phyloP scores from a whole-genome alignment of 352 stramenopile genomes.

The Phytophthora meadii region DNA sequence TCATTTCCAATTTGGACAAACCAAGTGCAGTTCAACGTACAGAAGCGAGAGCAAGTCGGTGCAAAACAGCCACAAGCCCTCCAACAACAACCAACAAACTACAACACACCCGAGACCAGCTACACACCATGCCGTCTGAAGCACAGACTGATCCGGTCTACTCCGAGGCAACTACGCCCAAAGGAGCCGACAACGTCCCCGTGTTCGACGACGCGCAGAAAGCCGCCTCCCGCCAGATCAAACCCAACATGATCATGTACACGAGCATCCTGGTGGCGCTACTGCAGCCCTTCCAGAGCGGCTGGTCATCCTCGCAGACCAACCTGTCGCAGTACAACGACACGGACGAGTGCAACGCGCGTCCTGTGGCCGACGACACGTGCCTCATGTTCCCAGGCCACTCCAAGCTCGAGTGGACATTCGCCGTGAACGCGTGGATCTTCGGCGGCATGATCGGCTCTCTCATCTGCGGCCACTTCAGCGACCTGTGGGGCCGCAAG shows the following conservation, averaged over 20 bases:
- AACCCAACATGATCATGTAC: conserved; percentile 49
- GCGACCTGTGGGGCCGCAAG: conserved; percentile 31
- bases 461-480: conserved; percentile 42
- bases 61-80: background rate
- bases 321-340: conserved; percentile 23
- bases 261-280: conserved; percentile 41
- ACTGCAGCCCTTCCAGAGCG: conserved; percentile 52
- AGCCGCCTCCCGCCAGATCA: conserved; percentile 25
- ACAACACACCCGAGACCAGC: no score
- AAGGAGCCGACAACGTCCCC: conserved; percentile 16
- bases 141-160: conserved; percentile 21
- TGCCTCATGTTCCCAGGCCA: background rate
- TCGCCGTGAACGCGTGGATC: conserved; percentile 48
- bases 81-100: background rate
- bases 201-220: conserved; percentile 29
- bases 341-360: background rate
- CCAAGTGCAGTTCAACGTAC: background rate
- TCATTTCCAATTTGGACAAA: no score
- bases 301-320: conserved; percentile 60
- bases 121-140: conserved; percentile 15
- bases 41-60: background rate
- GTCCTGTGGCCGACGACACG: background rate
- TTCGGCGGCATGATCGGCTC: conserved; percentile 59
- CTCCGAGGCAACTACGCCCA: conserved; percentile 24
- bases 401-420: conserved; percentile 1